These are phyloP conservation scores for Xylariaceae sp. DNA, from an alignment of 2,329 filamentous ascomycete species.

Conservation along the genomic window DNA sequence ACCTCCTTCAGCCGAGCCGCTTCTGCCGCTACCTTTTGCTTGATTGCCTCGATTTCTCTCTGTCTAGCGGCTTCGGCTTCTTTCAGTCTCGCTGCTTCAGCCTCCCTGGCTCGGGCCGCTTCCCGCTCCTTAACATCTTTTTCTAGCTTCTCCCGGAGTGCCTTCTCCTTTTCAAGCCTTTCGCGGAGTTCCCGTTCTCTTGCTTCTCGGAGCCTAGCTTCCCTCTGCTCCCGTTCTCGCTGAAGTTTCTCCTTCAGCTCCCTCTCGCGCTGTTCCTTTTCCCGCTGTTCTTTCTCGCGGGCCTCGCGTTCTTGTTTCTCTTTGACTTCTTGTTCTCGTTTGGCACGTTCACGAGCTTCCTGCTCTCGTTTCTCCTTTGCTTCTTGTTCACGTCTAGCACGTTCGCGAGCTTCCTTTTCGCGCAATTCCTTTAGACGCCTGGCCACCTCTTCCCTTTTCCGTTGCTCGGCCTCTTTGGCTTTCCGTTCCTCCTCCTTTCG, in stretches of 20 bases:
- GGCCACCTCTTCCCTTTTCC: conserved; percentile 59
- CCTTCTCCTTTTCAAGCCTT: conserved; percentile 43
- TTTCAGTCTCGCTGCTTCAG: conserved; percentile 40
- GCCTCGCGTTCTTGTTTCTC: conserved; percentile 42
- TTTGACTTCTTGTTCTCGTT: conserved; percentile 36
- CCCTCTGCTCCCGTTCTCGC: conserved; percentile 37
- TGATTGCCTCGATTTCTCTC: conserved; percentile 37
- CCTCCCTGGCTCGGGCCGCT: conserved; percentile 30
- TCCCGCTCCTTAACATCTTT: conserved; percentile 44
- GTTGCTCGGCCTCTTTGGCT: conserved; percentile 62
- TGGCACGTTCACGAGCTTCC: conserved; percentile 39
- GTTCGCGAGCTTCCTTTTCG: conserved; percentile 51
- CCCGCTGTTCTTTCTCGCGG: conserved; percentile 36
- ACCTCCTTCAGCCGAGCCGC: conserved; percentile 28
- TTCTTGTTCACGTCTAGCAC: conserved; percentile 35
- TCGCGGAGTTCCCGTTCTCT: conserved; percentile 39
- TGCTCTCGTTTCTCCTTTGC: conserved; percentile 42
- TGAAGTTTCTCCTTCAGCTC: conserved; percentile 38
- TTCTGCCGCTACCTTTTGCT: conserved; percentile 40
- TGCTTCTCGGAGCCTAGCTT: conserved; percentile 37
- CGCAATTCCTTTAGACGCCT: conserved; percentile 56
- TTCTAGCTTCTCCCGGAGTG: conserved; percentile 52
- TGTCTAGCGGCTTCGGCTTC: conserved; percentile 24
- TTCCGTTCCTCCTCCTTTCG: conserved; percentile 67
- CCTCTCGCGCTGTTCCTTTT: conserved; percentile 38